Percentiles rank a stretch among this genome's conserved stretches.
Conservation (phyloP, 176 grass and related monocot genomes). For the Avena sativa region DNA sequence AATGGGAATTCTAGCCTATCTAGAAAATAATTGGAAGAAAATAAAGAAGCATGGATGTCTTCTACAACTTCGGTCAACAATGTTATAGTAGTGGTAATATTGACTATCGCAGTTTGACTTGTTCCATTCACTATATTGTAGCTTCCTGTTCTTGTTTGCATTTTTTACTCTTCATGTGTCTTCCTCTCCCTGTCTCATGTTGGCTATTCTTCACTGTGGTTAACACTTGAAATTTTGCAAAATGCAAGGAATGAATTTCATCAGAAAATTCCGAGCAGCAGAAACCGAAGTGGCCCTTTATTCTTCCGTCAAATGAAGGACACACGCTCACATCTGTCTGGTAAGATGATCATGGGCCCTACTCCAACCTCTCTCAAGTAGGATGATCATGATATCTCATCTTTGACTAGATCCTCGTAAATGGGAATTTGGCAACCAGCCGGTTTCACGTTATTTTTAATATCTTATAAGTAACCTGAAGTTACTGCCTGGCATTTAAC, state of each 20-base stretch:
- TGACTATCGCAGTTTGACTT: neutral
- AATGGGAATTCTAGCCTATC: neutral
- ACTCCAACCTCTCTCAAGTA: conserved; percentile 53
- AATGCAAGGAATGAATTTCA: conserved; percentile 57
- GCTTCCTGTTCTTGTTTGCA: neutral
- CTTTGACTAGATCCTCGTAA: neutral
- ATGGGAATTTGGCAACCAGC: conserved; percentile 15
- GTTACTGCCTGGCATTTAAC: conserved; percentile 32
- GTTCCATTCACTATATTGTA: neutral
- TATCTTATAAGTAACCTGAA: neutral
- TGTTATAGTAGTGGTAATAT: neutral
- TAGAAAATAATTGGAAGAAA: conserved; percentile 20
- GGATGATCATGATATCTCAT: conserved; percentile 29
- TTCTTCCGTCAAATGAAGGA: conserved; percentile 71
- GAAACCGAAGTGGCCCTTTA: conserved; percentile 77
- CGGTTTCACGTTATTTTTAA: neutral
- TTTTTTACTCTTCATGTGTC: conserved; percentile 8
- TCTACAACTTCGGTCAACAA: conserved; percentile 12
- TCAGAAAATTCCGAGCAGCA: conserved; percentile 64
- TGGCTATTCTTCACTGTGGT: conserved; percentile 41
- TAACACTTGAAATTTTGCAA: conserved; percentile 36
- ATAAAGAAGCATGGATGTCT: conserved; percentile 10
- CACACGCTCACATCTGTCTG: conserved; percentile 48
- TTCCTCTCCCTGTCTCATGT: conserved; percentile 29
- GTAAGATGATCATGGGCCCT: conserved; percentile 50